Percentiles rank a stretch among this genome's conserved stretches.
These are phyloP conservation scores for Parmelia sp. DNA, from an alignment of 495 filamentous ascomycete species.

Conservation along the genomic window DNA sequence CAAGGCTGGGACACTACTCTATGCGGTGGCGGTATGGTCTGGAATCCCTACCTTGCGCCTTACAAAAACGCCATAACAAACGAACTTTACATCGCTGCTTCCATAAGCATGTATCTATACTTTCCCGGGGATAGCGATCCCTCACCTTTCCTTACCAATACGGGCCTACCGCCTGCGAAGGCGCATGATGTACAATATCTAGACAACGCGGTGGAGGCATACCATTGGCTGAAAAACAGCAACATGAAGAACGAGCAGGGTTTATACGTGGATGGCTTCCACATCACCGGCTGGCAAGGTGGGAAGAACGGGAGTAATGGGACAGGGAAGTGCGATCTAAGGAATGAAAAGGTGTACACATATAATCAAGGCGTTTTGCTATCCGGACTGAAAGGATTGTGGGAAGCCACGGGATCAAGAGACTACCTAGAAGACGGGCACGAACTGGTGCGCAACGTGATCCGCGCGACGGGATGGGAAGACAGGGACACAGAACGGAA, in stretches of 20 bases:
- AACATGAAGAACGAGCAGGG: conserved; percentile 80
- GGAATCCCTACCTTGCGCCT: conserved; percentile 73
- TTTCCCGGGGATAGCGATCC: conserved; percentile 73
- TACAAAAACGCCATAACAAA: conserved; percentile 99
- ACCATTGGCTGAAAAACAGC: conserved; percentile 68
- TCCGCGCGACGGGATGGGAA: conserved; percentile 70
- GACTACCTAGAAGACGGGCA: conserved; percentile 76
- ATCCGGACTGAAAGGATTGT: conserved; percentile 74
- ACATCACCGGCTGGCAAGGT: conserved; percentile 62
- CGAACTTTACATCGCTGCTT: conserved; percentile 78
- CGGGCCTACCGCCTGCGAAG: conserved; percentile 26
- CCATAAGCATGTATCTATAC: conserved; percentile 83
- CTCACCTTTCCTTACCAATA: conserved; percentile 54
- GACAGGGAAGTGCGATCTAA: conserved; percentile 60
- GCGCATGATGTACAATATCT: conserved; percentile 62
- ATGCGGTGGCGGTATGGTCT: conserved; percentile 87
- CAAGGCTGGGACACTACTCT: conserved; percentile 75
- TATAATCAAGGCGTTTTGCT: conserved; percentile 97
- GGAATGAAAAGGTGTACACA: conserved; percentile 86
- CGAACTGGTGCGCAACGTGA: conserved; percentile 60
- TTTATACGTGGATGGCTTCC: conserved; percentile 84
- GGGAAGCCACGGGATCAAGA: conserved; percentile 58
- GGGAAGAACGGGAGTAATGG: conserved; percentile 45
- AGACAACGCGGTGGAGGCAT: conserved; percentile 64
- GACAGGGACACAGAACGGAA: conserved; percentile 29